Conservation (phyloP, 2,329 filamentous ascomycete genomes). For the Alternaria burnsii region DNA sequence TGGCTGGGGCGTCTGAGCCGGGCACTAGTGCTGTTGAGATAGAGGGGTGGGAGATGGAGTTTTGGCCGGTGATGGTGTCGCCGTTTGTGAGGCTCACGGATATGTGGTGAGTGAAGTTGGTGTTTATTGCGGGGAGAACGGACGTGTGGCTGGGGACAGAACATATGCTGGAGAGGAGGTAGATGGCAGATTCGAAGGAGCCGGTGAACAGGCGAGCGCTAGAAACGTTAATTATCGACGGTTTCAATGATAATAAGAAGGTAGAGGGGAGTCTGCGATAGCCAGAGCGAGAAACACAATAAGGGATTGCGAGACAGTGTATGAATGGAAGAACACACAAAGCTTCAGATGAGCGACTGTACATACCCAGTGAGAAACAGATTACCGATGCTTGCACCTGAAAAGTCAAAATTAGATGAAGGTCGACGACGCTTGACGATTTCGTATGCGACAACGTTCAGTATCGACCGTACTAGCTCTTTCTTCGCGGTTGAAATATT, state of each 20-base stretch:
- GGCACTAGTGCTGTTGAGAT: slow-evolving; percentile 40
- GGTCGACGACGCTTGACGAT: slow-evolving; percentile 59
- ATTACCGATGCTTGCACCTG: slow-evolving; percentile 60
- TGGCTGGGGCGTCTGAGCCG: slow-evolving; percentile 17
- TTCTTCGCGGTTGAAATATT: slow-evolving; percentile 60
- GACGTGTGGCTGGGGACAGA: slow-evolving; percentile 78
- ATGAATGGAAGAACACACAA: background rate
- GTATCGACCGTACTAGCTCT: slow-evolving; percentile 61
- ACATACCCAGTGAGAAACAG: slow-evolving; percentile 61
- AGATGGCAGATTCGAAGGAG: slow-evolving; percentile 91
- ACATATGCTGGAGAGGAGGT: slow-evolving; percentile 86
- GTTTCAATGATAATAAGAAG: too few species aligned
- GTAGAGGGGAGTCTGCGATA: background rate
- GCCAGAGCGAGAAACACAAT: background rate
- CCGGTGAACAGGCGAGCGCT: slow-evolving; percentile 91
- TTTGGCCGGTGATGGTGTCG: slow-evolving; percentile 85
- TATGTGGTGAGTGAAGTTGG: slow-evolving; percentile 95
- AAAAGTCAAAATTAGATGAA: slow-evolving; percentile 59
- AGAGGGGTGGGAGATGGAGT: slow-evolving; percentile 59
- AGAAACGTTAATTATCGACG: slow-evolving; percentile 9
- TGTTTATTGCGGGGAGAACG: slow-evolving; percentile 90
- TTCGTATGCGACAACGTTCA: slow-evolving; percentile 61
- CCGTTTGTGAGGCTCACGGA: slow-evolving; percentile 81
- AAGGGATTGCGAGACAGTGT: background rate
- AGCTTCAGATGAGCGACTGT: background rate